These are phyloP conservation scores for Centella asiatica DNA, from an alignment of 129 eudicot species.

Conservation along the genomic window DNA sequence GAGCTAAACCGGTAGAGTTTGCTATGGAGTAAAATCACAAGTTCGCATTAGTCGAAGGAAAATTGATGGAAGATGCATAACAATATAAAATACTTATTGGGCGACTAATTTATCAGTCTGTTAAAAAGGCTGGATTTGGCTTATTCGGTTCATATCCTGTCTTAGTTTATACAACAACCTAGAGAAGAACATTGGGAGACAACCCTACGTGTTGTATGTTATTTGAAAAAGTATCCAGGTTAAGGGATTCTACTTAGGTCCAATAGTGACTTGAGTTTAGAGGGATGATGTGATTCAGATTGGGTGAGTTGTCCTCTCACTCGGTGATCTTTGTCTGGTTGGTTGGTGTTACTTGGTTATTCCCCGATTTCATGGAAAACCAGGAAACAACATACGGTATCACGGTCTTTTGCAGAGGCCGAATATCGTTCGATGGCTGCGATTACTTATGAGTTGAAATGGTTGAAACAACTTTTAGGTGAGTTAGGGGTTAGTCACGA, in stretches of 20 bases:
- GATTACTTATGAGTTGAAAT: neutral
- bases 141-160: neutral
- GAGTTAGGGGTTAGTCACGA: neutral
- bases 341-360: neutral
- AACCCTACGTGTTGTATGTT: neutral
- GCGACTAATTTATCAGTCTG: neutral
- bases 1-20: neutral
- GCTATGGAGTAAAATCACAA: neutral
- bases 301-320: neutral
- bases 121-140: neutral
- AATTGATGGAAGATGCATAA: neutral
- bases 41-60: neutral
- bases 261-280: neutral
- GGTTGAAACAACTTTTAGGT: neutral
- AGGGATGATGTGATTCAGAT: neutral
- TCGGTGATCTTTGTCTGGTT: neutral
- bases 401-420: neutral
- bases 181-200: neutral
- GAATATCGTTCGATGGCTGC: neutral
- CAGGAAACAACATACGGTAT: neutral
- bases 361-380: neutral
- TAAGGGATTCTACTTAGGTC: neutral
- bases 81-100: neutral
- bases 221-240: neutral
- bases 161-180: neutral